phyloP scores from a whole-genome alignment of 345 rosid genomes.

The Brassica nigra region DNA sequence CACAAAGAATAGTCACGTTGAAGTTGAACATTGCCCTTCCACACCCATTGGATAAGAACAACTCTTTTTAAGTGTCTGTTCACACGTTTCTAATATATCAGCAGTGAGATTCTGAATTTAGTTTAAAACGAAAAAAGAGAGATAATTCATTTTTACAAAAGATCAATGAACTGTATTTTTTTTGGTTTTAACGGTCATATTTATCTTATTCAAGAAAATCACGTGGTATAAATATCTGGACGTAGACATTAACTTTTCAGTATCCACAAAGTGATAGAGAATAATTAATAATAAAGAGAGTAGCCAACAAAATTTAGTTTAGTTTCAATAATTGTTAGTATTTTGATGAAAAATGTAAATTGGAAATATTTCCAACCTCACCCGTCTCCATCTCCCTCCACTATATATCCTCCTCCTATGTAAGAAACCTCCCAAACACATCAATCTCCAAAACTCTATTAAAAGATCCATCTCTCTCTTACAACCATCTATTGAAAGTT shows the following conservation, averaged over 20 bases:
- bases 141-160: background rate
- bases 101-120: constrained; percentile 12
- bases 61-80: constrained; percentile 2
- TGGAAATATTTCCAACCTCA: constrained; percentile 20
- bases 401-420: constrained; percentile 19
- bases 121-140: background rate
- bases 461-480: constrained; percentile 6
- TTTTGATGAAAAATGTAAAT: constrained; percentile 1
- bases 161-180: background rate
- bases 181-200: background rate
- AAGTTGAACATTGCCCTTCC: constrained; percentile 26
- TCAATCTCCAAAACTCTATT: constrained; percentile 20
- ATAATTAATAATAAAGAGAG: constrained; percentile 15
- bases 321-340: constrained; percentile 28
- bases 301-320: constrained; percentile 9
- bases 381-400: constrained; percentile 23
- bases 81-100: constrained; percentile 27
- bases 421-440: constrained; percentile 23
- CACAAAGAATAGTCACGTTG: constrained; percentile 27
- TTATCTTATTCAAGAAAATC: background rate
- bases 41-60: constrained; percentile 37
- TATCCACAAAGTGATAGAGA: background rate
- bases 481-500: background rate
- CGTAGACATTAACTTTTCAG: constrained; percentile 23
- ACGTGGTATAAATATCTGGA: background rate